Percentiles rank a stretch among this genome's conserved stretches.
These are phyloP conservation scores for Tetrapyrgos nigripes DNA, from an alignment of 1,284 basidiomycete genomes.

Conservation along the genomic window DNA sequence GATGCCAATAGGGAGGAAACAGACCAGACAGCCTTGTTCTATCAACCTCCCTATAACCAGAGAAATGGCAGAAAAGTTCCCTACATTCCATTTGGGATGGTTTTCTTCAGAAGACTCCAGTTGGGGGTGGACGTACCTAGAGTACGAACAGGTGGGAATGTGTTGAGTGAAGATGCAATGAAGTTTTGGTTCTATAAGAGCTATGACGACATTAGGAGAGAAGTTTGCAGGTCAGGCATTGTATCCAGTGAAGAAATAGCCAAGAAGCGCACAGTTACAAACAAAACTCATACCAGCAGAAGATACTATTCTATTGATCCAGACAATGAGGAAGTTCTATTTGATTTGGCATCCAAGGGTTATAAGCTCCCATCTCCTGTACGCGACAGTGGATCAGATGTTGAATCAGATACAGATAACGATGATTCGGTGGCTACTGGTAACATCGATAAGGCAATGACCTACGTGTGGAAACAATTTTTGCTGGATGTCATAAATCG, in stretches of 20 bases:
- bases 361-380: conserved; percentile 1
- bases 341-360: conserved; percentile 5
- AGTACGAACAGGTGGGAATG: background rate
- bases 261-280: background rate
- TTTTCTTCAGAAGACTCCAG: conserved; percentile 1
- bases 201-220: background rate
- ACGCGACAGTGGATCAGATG: conserved; percentile 22
- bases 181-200: background rate
- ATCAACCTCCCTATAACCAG: background rate
- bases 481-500: conserved; percentile 23
- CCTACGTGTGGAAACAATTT: conserved; percentile 27
- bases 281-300: background rate
- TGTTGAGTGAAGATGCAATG: background rate
- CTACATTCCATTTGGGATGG: background rate
- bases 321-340: background rate
- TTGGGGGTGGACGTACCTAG: background rate
- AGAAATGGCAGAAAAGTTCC: background rate
- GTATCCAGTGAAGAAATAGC: background rate
- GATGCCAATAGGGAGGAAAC: background rate
- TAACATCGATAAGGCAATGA: conserved; percentile 18
- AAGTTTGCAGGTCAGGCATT: background rate
- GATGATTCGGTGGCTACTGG: background rate
- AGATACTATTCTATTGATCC: background rate
- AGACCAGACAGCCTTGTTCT: background rate
- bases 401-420: conserved; percentile 2